Evolutionary conservation across 2,329 filamentous ascomycete genomes (phyloP).

Genomic region (Torrubiella hemipterigena): DNA sequence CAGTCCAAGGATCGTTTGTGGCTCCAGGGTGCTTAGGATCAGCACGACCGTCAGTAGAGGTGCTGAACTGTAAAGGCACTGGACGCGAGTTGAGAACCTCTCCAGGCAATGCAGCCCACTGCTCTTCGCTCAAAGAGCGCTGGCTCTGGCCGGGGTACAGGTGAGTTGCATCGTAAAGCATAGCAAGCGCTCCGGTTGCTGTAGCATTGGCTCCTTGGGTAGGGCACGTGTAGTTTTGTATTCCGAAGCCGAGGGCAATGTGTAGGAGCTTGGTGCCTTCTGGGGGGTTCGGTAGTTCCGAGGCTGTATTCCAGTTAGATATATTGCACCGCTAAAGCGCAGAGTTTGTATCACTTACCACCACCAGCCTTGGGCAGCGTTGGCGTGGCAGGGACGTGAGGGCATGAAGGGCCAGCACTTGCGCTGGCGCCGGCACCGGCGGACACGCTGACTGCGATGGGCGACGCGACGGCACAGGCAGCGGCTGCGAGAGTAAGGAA

Average conservation of each 20-base stretch:
- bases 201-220: constrained; percentile 19
- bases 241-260: constrained; percentile 50
- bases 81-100: constrained; percentile 25
- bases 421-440: constrained; percentile 1
- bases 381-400: no score
- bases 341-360: constrained; percentile 16
- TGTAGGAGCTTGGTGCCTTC: constrained; percentile 30
- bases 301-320: no score
- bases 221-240: constrained; percentile 59
- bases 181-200: constrained; percentile 43
- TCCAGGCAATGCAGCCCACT: constrained; percentile 28
- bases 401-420: constrained; percentile 1
- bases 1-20: constrained; percentile 32
- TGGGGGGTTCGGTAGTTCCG: constrained; percentile 31
- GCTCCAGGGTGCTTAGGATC: constrained; percentile 24
- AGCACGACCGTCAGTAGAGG: constrained; percentile 13
- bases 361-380: constrained; percentile 25
- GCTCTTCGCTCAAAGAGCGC: constrained; percentile 22
- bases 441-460: constrained; percentile 7
- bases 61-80: constrained; percentile 36
- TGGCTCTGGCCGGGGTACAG: constrained; percentile 34
- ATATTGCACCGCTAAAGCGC: not conserved
- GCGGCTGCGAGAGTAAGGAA: constrained; percentile 20
- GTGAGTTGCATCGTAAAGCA: constrained; percentile 43
- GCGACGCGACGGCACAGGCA: constrained; percentile 18